Evolutionary conservation across 192 early-diverging fungal genomes (phyloP), one percentile per base, ranked within the genome.

Genomic region (Geranomyces variabilis): DNA sequence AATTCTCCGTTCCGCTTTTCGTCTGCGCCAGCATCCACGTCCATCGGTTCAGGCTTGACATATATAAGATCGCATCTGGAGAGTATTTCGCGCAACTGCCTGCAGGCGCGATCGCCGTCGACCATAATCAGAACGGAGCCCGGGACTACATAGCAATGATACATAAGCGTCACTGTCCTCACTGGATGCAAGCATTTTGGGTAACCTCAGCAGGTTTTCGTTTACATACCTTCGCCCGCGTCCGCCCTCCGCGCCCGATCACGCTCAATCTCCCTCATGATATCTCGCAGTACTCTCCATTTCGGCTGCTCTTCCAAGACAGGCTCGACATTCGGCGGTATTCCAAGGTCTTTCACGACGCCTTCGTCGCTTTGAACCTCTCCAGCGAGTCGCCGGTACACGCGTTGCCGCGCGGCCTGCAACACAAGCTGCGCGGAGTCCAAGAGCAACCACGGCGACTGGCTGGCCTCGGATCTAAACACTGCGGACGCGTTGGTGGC

Each of bases 301-400:
- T 99, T 99, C 19, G 97, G 97, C n/a, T 90, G 88, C 48, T 92
- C 94, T 72, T 99, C 96, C 46, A 97, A 72, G 34, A 90, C 83
- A 0, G 91, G 89, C 60, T 86, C 76, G 51, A 92, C 84, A 30
- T 83, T 78, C 0, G 88, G 83, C 1, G 94, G 92, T 24, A 96
- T 74, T 10, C 36, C 36, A 41, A 41, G 36, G 10, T 41, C 36
- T 41, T 41, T 41, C 6, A 83, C 81, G 1, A 8, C 61, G 36
- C 10, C 61, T 5, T 66, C 8, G 31, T 60, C 31, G 29, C 9
- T 60, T 28, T 31, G 8, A 15, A 17, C 51, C 34, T 36, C 71
- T 4, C 66, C 69, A 1, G 34, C 58, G 21, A 61, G 46, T 51
- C 75, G 74, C 5, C 46, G 28, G 77, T 84, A 90, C 9, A 88